A percentile compares a stretch with the other conserved stretches of the same genome.
phyloP scores from a whole-genome alignment of 495 filamentous ascomycete species.

The Tetracladium setigerum region DNA sequence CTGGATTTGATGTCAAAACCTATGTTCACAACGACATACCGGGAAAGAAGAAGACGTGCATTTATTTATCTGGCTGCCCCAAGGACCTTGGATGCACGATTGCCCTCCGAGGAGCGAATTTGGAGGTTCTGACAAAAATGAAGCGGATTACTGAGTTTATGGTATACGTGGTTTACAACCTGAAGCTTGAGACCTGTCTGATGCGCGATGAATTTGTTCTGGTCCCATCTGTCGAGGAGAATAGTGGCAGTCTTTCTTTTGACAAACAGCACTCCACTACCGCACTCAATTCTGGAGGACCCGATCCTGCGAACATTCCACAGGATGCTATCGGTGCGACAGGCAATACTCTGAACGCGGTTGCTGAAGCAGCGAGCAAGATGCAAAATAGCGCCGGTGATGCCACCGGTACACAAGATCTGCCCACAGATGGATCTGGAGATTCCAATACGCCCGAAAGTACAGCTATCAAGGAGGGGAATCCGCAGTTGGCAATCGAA shows the following conservation, averaged over 20 bases:
- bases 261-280: slow-evolving; percentile 4
- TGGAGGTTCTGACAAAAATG: slow-evolving; percentile 60
- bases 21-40: slow-evolving; percentile 69
- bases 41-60: slow-evolving; percentile 83
- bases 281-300: neutral
- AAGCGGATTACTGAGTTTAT: slow-evolving; percentile 98
- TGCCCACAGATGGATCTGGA: neutral
- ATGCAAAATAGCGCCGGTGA: neutral
- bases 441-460: neutral
- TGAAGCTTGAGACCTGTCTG: slow-evolving; percentile 90
- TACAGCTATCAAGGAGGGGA: slow-evolving; percentile 1
- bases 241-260: slow-evolving; percentile 19
- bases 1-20: slow-evolving; percentile 90
- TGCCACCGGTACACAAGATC: neutral
- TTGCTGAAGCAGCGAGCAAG: slow-evolving; percentile 3
- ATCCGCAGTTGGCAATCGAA: neutral
- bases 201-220: slow-evolving; percentile 94
- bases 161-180: slow-evolving; percentile 93
- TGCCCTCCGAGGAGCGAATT: slow-evolving; percentile 76
- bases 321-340: slow-evolving; percentile 10
- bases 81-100: slow-evolving; percentile 94
- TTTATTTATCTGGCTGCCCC: slow-evolving; percentile 89
- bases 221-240: slow-evolving; percentile 57
- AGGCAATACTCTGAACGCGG: slow-evolving; percentile 14
- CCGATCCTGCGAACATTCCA: neutral